Evolutionary conservation across 2,329 filamentous ascomycete species (phyloP), one percentile per base, ranked within the genome.

Genomic region (Dactylellina cionopaga): DNA sequence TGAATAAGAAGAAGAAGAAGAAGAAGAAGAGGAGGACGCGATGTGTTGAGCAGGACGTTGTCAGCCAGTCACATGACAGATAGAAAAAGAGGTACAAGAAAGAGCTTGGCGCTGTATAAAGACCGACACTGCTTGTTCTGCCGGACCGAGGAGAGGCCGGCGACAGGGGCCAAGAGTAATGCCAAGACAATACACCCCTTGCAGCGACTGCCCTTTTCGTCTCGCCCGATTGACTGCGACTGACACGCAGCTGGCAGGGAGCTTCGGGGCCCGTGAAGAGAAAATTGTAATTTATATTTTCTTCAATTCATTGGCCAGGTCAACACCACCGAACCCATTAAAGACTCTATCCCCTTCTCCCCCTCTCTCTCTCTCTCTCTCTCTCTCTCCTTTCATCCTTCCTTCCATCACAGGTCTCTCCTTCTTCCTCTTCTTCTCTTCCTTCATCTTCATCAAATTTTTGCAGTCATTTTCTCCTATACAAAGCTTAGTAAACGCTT

Each of bases 221-320:
- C 65, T 70, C 65, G 65, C 65, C 65, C 65, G 65, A 70, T 51
- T 52, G 29, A n/a, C n/a, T n/a, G n/a, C n/a, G n/a, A n/a, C n/a
- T n/a, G n/a, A n/a, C n/a, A n/a, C n/a, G n/a, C n/a, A n/a, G n/a
- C n/a, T n/a, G n/a, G n/a, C n/a, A n/a, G n/a, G 56, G 65, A 27
- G 22, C 52, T 70, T 70, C 65, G 65, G 65, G 52, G 55, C 46
- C 64, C 64, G 64, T 62, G 39, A 27, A 49, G 35, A 41, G 52
- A 52, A 33, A 52, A 43, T 19, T 43, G n/a, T 11, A 39, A 6
- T 43, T 9, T 22, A 17, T 22, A n/a, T n/a, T n/a, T n/a, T n/a
- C n/a, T n/a, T n/a, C n/a, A n/a, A n/a, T n/a, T n/a, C n/a, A n/a
- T n/a, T n/a, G n/a, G n/a, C n/a, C n/a, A n/a, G n/a, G n/a, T n/a